Evolutionary conservation across 371 early-diverging fungal species (phyloP).

Genomic region (Rhizopus delemar): DNA sequence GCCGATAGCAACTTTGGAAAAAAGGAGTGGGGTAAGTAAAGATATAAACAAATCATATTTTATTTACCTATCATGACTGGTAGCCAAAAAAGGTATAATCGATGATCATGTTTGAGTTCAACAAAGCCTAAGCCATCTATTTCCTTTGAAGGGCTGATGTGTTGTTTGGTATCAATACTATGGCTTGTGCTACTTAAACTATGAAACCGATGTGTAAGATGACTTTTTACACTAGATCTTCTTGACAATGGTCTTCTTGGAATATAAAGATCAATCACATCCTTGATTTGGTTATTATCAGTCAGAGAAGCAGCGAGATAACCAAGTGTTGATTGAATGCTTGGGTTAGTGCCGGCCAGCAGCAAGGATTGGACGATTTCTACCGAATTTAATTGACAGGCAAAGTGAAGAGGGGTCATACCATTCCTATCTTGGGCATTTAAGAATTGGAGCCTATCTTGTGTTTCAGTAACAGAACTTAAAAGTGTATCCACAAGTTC

Average conservation of each 20-base stretch:
- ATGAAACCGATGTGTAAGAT: slow-evolving; percentile 27
- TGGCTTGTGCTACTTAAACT: slow-evolving; percentile 6
- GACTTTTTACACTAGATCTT: slow-evolving; percentile 18
- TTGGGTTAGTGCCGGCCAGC: slow-evolving; percentile 69
- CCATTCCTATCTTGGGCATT: slow-evolving; percentile 35
- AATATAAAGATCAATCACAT: slow-evolving; percentile 9
- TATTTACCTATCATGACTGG: slow-evolving; percentile 35
- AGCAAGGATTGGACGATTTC: slow-evolving; percentile 52
- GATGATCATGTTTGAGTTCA: slow-evolving; percentile 28
- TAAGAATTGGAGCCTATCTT: slow-evolving; percentile 5
- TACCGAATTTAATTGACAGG: slow-evolving; percentile 21
- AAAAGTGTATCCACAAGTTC: slow-evolving; percentile 21
- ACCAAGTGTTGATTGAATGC: neutral
- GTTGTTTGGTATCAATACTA: slow-evolving; percentile 1
- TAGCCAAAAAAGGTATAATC: slow-evolving; percentile 39
- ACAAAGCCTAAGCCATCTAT: slow-evolving; percentile 32
- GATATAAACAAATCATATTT: neutral
- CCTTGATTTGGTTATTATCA: neutral
- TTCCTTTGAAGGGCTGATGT: slow-evolving; percentile 20
- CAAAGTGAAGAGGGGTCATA: slow-evolving; percentile 41
- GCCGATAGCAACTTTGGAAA: no score
- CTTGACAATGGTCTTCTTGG: slow-evolving; percentile 15
- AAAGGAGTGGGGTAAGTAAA: no score
- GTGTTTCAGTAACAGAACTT: neutral
- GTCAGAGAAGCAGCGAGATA: neutral